Evolutionary conservation across 768 basidiomycete species (phyloP), one percentile per base, ranked within the genome.

Genomic region (Ephemerocybe angulata): DNA sequence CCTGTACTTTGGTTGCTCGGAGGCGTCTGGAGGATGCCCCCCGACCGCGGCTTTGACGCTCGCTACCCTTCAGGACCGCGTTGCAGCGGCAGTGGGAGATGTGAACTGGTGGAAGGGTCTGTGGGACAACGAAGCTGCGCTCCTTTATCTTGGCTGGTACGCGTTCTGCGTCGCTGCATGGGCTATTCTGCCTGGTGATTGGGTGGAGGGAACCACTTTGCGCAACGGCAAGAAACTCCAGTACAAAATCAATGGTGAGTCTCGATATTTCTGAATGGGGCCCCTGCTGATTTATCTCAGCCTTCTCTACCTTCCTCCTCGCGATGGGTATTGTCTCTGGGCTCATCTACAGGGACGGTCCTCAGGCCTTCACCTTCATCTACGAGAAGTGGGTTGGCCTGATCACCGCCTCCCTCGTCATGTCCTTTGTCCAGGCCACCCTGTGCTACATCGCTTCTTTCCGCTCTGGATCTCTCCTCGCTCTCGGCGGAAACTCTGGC

Each of bases 181-280:
- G 94, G 76, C 74, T 4, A 63, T 93, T 47, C 72, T 98, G 12
- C 97, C 85, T 1, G 84, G 84, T 3, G 86, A 90, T 56, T 76
- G 76, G 73, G 76, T 93, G 4, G 75, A 87, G 44, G 93, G 93
- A 22, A 81, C 75, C 24, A 73, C 76, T 7, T 69, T 96, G 62
- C 80, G 97, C 43, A 86, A 84, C 38, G 95, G 95, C 0, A 76
- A 75, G 52, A 86, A 79, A 64, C 86, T 89, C 67, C 71, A 78
- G 56, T 99, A 99, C 78, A 98, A 91, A 74, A 93, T 97, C 56
- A 98, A 99, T 73, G 95, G 95, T 94, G 65, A 62, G 80, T 69
- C 22, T 37, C 33, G 28, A 24, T 11, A 17, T 22, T 44, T 51
- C 31, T 53, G 28, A 25, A 41, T 10, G 27, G 54, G 25, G 54